These are phyloP conservation scores for Cladosporium sphaerospermum DNA, from an alignment of 2,329 filamentous ascomycete species.

Conservation along the genomic window DNA sequence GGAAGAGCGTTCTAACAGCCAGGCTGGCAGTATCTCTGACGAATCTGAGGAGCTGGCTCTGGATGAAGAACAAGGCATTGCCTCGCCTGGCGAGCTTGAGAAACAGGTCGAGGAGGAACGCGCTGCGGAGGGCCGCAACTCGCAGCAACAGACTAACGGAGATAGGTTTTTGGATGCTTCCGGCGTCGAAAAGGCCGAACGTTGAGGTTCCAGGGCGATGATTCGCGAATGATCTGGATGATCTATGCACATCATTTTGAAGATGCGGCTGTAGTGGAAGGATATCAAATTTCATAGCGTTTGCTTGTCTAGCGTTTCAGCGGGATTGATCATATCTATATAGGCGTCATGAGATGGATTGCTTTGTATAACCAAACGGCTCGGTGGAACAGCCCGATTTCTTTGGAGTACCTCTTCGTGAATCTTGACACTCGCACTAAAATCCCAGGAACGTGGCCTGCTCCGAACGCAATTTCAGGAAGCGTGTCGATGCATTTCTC, in stretches of 20 bases:
- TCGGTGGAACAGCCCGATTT: too few relatives aligned
- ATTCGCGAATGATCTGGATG: neutral
- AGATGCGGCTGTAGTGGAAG: neutral
- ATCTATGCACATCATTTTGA: neutral
- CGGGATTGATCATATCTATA: neutral
- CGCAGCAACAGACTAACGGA: neutral
- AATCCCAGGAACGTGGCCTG: too few relatives aligned
- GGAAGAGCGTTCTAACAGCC: neutral
- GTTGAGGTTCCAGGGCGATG: neutral
- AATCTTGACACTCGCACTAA: too few relatives aligned
- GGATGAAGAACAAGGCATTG: constrained; percentile 20
- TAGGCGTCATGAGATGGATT: neutral
- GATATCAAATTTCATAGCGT: neutral
- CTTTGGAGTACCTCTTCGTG: too few relatives aligned
- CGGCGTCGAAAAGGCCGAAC: constrained; percentile 22
- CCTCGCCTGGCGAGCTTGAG: constrained; percentile 11
- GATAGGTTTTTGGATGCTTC: constrained; percentile 20
- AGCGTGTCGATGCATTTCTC: too few relatives aligned
- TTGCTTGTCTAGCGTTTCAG: constrained; percentile 1
- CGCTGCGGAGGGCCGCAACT: neutral
- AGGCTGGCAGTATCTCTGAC: neutral
- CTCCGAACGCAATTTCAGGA: too few relatives aligned
- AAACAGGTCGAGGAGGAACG: constrained; percentile 14
- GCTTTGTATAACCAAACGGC: too few relatives aligned
- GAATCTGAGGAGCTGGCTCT: constrained; percentile 17